Percentiles rank a stretch among this genome's conserved stretches.
Conservation (phyloP, 345 rosid genomes). For the Erodium maritimum region DNA sequence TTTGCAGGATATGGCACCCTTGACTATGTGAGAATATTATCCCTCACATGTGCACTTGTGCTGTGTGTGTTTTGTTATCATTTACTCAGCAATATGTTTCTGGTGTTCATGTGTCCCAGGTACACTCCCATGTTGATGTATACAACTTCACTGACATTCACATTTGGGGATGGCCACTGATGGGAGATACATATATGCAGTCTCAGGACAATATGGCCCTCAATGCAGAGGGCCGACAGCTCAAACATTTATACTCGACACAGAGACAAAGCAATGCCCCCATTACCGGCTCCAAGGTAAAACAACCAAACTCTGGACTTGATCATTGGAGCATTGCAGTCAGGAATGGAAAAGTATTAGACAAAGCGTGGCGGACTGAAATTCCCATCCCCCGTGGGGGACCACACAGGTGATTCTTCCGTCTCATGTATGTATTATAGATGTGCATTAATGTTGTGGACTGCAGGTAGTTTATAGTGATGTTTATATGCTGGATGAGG, state of each 20-base stretch:
- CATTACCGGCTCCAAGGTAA: constrained; percentile 67
- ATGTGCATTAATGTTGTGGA: too few relatives aligned
- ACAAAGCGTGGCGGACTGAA: constrained; percentile 51
- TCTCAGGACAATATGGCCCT: constrained; percentile 76
- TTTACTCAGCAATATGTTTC: background rate
- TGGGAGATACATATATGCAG: constrained; percentile 52
- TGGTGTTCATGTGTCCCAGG: constrained; percentile 23
- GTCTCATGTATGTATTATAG: background rate
- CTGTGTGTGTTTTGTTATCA: background rate
- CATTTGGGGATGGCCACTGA: constrained; percentile 70
- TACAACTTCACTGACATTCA: constrained; percentile 55
- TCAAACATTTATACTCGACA: constrained; percentile 46
- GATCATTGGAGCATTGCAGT: constrained; percentile 90
- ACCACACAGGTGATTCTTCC: constrained; percentile 57
- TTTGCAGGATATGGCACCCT: constrained; percentile 58
- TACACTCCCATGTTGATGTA: constrained; percentile 79
- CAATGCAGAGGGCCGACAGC: constrained; percentile 63
- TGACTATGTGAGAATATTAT: constrained; percentile 36
- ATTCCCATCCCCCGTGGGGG: constrained; percentile 81
- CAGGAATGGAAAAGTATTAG: constrained; percentile 57
- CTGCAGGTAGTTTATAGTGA: constrained; percentile 61
- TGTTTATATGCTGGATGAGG: constrained; percentile 69
- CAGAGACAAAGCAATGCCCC: constrained; percentile 46
- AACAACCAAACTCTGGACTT: constrained; percentile 67
- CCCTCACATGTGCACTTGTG: background rate